Percentiles rank a stretch among this genome's conserved stretches.
Evolutionary conservation across 1,284 basidiomycete genomes (phyloP).

Genomic region (Bondarzewia mesenterica): DNA sequence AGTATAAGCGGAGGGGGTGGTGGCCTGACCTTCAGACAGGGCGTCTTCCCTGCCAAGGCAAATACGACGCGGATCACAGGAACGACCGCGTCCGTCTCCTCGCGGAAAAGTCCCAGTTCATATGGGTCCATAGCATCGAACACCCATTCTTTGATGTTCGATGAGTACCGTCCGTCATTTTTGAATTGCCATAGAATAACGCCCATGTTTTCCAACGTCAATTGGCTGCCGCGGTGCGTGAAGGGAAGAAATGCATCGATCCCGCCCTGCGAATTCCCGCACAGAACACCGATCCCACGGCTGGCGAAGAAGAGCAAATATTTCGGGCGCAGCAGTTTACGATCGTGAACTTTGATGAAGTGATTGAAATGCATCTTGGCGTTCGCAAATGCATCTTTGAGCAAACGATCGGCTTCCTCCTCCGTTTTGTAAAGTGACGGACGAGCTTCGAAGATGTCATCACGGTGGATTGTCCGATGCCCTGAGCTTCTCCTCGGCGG

Average conservation of each 20-base stretch:
- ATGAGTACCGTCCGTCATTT: slow-evolving; percentile 12
- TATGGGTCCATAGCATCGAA: slow-evolving; percentile 18
- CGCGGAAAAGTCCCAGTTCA: slow-evolving; percentile 9
- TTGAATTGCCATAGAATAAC: slow-evolving; percentile 19
- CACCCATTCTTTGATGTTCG: neutral
- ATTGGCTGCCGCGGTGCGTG: slow-evolving; percentile 7
- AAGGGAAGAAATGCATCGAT: slow-evolving; percentile 20
- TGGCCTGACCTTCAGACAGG: neutral
- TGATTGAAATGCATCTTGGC: slow-evolving; percentile 22
- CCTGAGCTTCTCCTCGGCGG: too few species aligned
- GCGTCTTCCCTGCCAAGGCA: slow-evolving; percentile 9
- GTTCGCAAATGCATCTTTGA: slow-evolving; percentile 12
- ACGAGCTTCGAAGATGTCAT: neutral
- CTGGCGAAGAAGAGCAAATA: slow-evolving; percentile 15
- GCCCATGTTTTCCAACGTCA: slow-evolving; percentile 12
- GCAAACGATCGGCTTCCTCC: neutral
- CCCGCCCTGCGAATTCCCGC: slow-evolving; percentile 14
- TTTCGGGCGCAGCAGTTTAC: slow-evolving; percentile 11
- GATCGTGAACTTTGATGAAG: slow-evolving; percentile 20
- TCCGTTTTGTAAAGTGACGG: neutral
- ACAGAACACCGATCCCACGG: slow-evolving; percentile 20
- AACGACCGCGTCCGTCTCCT: slow-evolving; percentile 3
- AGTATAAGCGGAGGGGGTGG: neutral
- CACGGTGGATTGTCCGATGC: neutral
- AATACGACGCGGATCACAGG: slow-evolving; percentile 19